Conservation (phyloP, 2,329 filamentous ascomycete species). For the Ophiostoma perfectum region DNA sequence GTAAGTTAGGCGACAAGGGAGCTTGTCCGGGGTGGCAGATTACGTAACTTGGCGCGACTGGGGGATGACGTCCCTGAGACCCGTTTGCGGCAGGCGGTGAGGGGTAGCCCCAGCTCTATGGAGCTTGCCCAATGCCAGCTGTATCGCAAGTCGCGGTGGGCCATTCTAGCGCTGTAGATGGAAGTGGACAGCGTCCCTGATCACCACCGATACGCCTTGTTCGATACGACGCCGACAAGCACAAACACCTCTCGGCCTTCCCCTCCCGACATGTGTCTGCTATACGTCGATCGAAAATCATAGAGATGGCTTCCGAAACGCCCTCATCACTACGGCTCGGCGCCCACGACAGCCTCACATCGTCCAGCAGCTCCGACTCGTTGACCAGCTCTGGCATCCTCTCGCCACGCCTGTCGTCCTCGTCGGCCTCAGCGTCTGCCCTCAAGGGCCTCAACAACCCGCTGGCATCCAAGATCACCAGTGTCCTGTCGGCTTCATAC, state of each 20-base stretch:
- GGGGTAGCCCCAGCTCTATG: not conserved
- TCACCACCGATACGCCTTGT: not conserved
- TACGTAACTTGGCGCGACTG: conserved; percentile 13
- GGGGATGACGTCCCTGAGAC: conserved; percentile 20
- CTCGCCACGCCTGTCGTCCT: conserved; percentile 33
- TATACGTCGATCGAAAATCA: conserved; percentile 7
- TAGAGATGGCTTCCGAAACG: conserved; percentile 24
- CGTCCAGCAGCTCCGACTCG: not conserved
- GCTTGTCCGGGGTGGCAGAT: conserved; percentile 17
- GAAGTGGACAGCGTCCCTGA: not conserved
- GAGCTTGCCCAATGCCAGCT: not conserved
- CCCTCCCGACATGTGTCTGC: conserved; percentile 17
- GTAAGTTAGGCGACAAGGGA: conserved; percentile 3
- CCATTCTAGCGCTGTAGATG: not conserved
- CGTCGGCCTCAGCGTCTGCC: conserved; percentile 25
- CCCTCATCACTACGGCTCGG: conserved; percentile 12
- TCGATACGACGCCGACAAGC: not conserved
- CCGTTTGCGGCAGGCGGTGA: conserved; percentile 24
- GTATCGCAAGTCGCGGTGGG: not conserved
- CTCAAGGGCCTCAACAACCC: conserved; percentile 42
- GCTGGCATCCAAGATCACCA: conserved; percentile 74
- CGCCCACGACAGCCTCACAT: conserved; percentile 12
- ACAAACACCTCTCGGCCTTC: not conserved
- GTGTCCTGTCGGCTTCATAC: conserved; percentile 85
- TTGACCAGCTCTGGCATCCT: conserved; percentile 26